Conservation (phyloP, 2,329 filamentous ascomycete species). For the Botrytis sinoallii region DNA sequence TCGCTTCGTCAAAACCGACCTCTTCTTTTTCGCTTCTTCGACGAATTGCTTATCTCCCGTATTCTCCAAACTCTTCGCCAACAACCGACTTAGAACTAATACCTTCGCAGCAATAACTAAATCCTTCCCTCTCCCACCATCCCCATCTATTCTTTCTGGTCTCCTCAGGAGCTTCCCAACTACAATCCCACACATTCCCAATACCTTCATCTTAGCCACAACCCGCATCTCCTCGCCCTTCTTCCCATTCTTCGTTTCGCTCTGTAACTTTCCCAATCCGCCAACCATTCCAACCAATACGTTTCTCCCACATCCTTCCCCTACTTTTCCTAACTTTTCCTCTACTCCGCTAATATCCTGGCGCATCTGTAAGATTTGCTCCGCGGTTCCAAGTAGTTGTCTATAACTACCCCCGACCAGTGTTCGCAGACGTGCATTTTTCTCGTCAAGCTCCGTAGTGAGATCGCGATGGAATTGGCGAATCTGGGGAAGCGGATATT, state of each 20-base stretch:
- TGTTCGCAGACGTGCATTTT: conserved; percentile 58
- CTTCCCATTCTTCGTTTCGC: conserved; percentile 31
- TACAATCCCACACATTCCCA: conserved; percentile 51
- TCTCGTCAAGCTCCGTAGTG: conserved; percentile 59
- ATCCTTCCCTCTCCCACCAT: conserved; percentile 37
- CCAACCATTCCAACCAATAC: conserved; percentile 64
- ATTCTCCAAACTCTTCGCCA: conserved; percentile 70
- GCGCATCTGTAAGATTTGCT: conserved; percentile 91
- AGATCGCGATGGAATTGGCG: conserved; percentile 60
- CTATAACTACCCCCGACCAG: conserved; percentile 72
- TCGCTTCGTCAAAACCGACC: conserved; percentile 60
- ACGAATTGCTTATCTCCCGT: conserved; percentile 42
- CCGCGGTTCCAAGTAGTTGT: conserved; percentile 85
- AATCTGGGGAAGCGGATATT: conserved; percentile 60
- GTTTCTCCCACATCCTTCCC: conserved; percentile 70
- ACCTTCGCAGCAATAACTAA: conserved; percentile 64
- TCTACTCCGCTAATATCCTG: conserved; percentile 73
- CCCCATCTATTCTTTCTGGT: conserved; percentile 30
- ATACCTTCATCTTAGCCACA: conserved; percentile 47
- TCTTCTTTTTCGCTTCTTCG: conserved; percentile 60
- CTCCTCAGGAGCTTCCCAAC: conserved; percentile 49
- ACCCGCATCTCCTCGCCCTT: conserved; percentile 31
- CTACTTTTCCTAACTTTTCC: conserved; percentile 66
- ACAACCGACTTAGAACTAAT: conserved; percentile 69
- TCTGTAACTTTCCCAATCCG: conserved; percentile 51